These are phyloP conservation scores for Plenodomus biglobosus DNA, from an alignment of 2,329 filamentous ascomycete species.

Conservation along the genomic window DNA sequence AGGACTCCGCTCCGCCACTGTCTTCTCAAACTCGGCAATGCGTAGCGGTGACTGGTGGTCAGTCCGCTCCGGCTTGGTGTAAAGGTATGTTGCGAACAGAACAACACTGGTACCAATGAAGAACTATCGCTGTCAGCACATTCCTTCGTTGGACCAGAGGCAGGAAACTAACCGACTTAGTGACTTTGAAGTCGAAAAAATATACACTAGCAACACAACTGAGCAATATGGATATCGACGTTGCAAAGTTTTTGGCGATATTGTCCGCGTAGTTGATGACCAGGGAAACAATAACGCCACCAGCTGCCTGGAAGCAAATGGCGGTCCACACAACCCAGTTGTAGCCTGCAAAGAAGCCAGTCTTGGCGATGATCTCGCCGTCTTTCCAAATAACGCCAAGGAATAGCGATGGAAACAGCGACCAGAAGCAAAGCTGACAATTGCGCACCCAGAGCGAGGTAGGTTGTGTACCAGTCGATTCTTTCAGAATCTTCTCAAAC, in stretches of 20 bases:
- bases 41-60: constrained; percentile 61
- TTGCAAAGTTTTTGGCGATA: constrained; percentile 91
- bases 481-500: constrained; percentile 89
- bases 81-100: constrained; percentile 80
- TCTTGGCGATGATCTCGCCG: constrained; percentile 75
- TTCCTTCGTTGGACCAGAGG: neutral
- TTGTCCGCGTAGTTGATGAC: constrained; percentile 84
- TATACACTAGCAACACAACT: constrained; percentile 83
- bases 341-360: constrained; percentile 94
- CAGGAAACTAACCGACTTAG: constrained; percentile 41
- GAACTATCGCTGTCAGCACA: constrained; percentile 61
- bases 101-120: constrained; percentile 77
- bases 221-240: constrained; percentile 85
- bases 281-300: constrained; percentile 80
- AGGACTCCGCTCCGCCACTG: constrained; percentile 55
- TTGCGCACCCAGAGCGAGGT: constrained; percentile 92
- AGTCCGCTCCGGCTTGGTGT: constrained; percentile 65
- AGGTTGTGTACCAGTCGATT: constrained; percentile 66
- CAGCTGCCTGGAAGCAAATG: constrained; percentile 77
- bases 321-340: constrained; percentile 89
- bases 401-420: constrained; percentile 83
- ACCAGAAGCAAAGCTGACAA: constrained; percentile 92
- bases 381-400: constrained; percentile 86
- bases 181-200: constrained; percentile 80
- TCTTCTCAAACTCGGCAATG: constrained; percentile 77